Base-by-base conservation (phyloP, 1,284 basidiomycete species). In the Tranzscheliella williamsii region DNA sequence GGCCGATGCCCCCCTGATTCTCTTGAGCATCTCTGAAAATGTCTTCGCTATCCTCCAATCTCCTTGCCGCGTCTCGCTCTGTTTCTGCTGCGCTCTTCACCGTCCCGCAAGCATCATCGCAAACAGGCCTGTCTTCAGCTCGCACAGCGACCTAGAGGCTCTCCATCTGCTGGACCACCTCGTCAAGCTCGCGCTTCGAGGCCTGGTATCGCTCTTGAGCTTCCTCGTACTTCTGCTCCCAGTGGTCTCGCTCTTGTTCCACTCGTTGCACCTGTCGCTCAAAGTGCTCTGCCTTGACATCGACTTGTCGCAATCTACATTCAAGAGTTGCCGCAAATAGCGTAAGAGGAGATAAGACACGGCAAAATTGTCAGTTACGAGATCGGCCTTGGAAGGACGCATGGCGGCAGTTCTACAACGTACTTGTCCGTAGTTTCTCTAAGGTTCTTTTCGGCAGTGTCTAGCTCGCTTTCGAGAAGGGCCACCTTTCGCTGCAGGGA, bases 231-330 rank as follows among this genome's bases (percentile, higher is more conserved):
- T 96, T 97, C 83, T 87, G 85, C 85, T 97, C 94, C 91, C 89
- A 91, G 42, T 80, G 78, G 78, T 96, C 93, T 54, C 92, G 86
- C 80, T 99, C 95, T 78, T 90, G 86, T 80, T 97, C 93, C 51
- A 85, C 82, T 43, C 89, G 85, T 67, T 86, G 83, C 18, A 96
- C 86, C 77, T 95, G 90, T 45, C 93, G 86, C 81, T 97, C 94
- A 79, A 92, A 95, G 83, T 97, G 91, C 80, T 99, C 95, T 18
- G 95, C 93, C 83, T 97, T 97, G 80, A 98, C 89, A 79, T 99
- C 95, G 49, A 94, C 91, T 79, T 96, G 91, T 67, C 95, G 85
- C 70, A 99, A 84, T 80, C 93, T 97, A 73, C 21, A 17, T 11
- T 11, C 8, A 34, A 20, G 32, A 34, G 32, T 34, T 15, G 32